Evolutionary conservation across 345 rosid species (phyloP).

Genomic region (Rhodomyrtus tomentosa): DNA sequence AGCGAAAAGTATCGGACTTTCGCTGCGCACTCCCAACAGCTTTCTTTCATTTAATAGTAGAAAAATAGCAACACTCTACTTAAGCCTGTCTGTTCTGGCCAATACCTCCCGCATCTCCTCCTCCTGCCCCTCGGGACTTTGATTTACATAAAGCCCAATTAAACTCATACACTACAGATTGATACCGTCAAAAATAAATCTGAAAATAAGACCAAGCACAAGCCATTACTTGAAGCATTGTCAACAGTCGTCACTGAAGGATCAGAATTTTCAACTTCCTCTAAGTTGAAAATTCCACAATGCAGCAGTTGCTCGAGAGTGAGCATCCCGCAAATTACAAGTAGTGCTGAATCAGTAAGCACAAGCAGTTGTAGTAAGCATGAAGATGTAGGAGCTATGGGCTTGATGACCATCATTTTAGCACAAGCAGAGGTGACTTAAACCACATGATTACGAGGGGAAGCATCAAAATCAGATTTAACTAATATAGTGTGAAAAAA

Average conservation of each 20-base stretch:
- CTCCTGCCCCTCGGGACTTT: slow-evolving; percentile 66
- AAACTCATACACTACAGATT: slow-evolving; percentile 9
- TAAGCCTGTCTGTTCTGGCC: slow-evolving; percentile 53
- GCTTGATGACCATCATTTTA: background rate
- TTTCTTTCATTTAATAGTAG: background rate
- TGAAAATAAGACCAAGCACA: background rate
- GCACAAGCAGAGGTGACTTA: background rate
- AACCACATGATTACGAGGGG: background rate
- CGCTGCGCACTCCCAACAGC: no score
- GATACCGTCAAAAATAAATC: background rate
- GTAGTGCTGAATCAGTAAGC: background rate
- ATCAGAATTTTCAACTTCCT: slow-evolving; percentile 67
- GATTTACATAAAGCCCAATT: slow-evolving; percentile 36
- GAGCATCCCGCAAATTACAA: slow-evolving; percentile 52
- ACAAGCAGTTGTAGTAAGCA: no score
- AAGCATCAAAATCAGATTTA: background rate
- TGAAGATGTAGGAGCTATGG: background rate
- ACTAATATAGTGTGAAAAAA: background rate
- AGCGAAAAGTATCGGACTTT: no score
- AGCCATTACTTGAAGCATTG: slow-evolving; percentile 53
- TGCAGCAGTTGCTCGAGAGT: slow-evolving; percentile 53
- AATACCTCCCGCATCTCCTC: slow-evolving; percentile 63
- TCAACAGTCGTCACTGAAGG: slow-evolving; percentile 61
- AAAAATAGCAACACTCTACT: slow-evolving; percentile 23
- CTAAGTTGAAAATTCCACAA: slow-evolving; percentile 80